Evolutionary conservation across 2,329 filamentous ascomycete genomes (phyloP), one percentile per base, ranked within the genome.

Genomic region (Coniella lustricola): DNA sequence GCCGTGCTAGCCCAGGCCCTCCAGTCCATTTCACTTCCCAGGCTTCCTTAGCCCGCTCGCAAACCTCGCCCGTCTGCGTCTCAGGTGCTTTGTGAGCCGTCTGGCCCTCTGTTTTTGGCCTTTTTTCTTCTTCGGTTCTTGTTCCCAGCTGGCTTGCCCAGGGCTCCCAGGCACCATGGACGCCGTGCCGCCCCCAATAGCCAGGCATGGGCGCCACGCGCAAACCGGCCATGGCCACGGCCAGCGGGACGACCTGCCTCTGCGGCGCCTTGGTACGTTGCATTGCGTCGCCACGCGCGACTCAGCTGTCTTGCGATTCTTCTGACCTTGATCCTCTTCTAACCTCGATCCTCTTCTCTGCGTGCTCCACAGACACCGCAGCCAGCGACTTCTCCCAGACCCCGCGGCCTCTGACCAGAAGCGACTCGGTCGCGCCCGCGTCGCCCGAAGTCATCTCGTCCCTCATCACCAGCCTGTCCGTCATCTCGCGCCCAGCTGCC

Each of bases 391-490:
- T 47, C 34, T 25, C 40, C 18, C 40, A 43, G 22, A 25, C 46
- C 17, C 17, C 36, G 33, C 51, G 44, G 17, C 16, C 48, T 22
- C 44, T 44, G 48, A 32, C 31, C 18, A 35, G 47, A 18, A 45
- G 41, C 46, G 46, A 47, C 13, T 47, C 55, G 53, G 48, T 69
- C 38, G 60, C 68, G 21, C 70, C 75, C 35, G 73, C 78, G 13
- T 80, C 79, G 42, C 84, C 85, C 50, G 83, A 87, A 61, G 77
- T 90, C 62, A 88, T 84, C 50, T 82, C 79, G 21, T 78, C 75
- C 47, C 70, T 81, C 46, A 90, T 85, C 67, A 87, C 82, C 55
- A 88, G 76, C 46, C 73, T 85, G 33, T 80, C 80, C 57, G 79
- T 81, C 59, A 87, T 78, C 57, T 85, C 82, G 17, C 75, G 79